Conservation (phyloP, 2,329 filamentous ascomycete species). For the Hymenotorrendiella dingleyae region DNA sequence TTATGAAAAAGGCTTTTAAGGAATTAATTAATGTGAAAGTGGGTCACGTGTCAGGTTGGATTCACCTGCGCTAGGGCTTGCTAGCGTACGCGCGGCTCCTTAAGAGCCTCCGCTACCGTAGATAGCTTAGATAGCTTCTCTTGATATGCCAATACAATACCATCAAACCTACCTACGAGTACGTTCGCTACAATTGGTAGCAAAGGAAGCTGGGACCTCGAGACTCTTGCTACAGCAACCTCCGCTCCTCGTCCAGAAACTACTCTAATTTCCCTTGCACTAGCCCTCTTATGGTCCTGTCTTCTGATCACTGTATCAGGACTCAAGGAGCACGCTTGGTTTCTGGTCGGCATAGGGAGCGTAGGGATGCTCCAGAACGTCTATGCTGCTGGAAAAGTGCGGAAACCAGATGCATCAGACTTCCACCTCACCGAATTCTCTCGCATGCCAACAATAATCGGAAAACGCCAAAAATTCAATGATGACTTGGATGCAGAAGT, state of each 20-base stretch:
- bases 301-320: background rate
- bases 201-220: too few relatives aligned
- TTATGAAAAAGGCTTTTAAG: too few relatives aligned
- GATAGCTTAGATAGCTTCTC: too few relatives aligned
- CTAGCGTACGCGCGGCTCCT: too few relatives aligned
- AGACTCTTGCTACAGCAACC: too few relatives aligned
- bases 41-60: too few relatives aligned
- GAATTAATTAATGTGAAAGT: too few relatives aligned
- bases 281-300: background rate
- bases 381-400: slow-evolving; percentile 30
- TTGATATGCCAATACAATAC: too few relatives aligned
- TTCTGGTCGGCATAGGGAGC: background rate
- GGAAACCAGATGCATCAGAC: slow-evolving; percentile 25
- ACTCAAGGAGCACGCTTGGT: background rate
- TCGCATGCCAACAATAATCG: slow-evolving; percentile 12
- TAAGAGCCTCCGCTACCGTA: too few relatives aligned
- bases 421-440: slow-evolving; percentile 9
- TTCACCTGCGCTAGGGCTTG: too few relatives aligned
- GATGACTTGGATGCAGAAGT: slow-evolving; percentile 7
- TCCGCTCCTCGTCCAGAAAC: background rate
- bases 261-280: background rate
- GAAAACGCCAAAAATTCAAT: slow-evolving; percentile 6
- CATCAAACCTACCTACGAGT: too few relatives aligned
- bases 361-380: slow-evolving; percentile 35
- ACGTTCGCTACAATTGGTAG: too few relatives aligned